Evolutionary conservation across 805 yeast genomes (phyloP), one percentile per base, ranked within the genome.

Genomic region (Jamesozyma spencerorum): DNA sequence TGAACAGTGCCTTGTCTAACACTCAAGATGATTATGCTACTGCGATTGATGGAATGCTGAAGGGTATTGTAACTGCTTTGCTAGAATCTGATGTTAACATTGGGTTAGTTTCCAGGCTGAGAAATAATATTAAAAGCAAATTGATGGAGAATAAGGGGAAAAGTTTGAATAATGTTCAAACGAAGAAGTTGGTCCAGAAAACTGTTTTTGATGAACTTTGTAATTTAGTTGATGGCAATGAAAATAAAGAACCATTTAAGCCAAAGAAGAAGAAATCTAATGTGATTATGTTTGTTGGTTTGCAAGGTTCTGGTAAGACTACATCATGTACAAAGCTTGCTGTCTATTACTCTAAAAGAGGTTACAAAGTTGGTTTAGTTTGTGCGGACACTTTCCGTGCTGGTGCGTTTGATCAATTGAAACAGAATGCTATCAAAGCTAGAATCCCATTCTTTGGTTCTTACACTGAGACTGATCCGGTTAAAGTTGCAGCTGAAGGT

Each of bases 301-400:
- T 92, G 45, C 98, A 92, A 63, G 98, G 98, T 68, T 92, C 97
- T 11, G 98, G 98, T 73, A 92, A 92, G 62, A 92, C 98, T 26
- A 92, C 98, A 0, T 80, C 96, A 2, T 88, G 97, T 77, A 92
- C 98, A 1, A 92, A 92, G 54, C 70, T 90, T 53, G 98, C 98
- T 0, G 94, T 86, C 2, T 88, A 85, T 60, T 92, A 92, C 60
- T 90, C 87, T 56, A 77, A 88, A 57, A 72, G 97, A 56, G 97
- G 97, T 2, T 86, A 80, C 65, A 88, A 87, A 60, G 95, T 86
- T 36, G 97, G 97, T 39, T 70, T 92, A 58, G 97, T 92, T 19
- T 92, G 98, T 75, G 98, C 98, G 2, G 98, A 92, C 69, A 92
- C 98, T 24, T 92, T 90, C 72, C 80, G 98, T 72, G 98, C 98